Conservation (phyloP, 2,329 filamentous ascomycete genomes). For the Davidsoniella neocaledoniae region DNA sequence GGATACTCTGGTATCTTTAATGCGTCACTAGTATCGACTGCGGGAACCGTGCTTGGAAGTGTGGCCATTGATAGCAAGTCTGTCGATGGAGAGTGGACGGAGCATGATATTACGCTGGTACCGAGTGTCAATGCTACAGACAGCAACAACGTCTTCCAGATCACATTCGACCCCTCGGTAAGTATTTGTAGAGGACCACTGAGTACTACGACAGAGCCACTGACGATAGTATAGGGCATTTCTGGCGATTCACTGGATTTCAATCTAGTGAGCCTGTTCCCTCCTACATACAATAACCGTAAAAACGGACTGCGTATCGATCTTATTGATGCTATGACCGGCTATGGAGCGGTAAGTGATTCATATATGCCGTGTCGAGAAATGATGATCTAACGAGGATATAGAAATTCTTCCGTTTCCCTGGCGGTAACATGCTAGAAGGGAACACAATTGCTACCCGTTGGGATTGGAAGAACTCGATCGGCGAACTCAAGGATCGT, state of each 20-base stretch:
- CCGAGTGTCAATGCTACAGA: constrained; percentile 30
- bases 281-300: constrained; percentile 39
- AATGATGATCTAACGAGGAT: too few species aligned
- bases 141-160: constrained; percentile 37
- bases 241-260: constrained; percentile 32
- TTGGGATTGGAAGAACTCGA: constrained; percentile 37
- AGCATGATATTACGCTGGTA: constrained; percentile 30
- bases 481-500: constrained; percentile 36
- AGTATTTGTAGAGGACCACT: constrained; percentile 9
- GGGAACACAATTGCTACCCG: constrained; percentile 25
- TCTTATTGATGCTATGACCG: constrained; percentile 34
- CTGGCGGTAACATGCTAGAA: constrained; percentile 47
- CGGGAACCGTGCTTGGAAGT: constrained; percentile 27
- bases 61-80: constrained; percentile 29
- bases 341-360: constrained; percentile 29
- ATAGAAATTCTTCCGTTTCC: constrained; percentile 43
- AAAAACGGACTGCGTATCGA: constrained; percentile 41
- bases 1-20: constrained; percentile 30
- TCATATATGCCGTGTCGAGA: too few species aligned
- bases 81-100: constrained; percentile 28
- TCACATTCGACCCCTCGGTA: constrained; percentile 32
- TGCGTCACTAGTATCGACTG: constrained; percentile 29
- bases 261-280: constrained; percentile 42
- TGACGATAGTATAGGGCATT: constrained; percentile 17
- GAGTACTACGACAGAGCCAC: background rate